These are phyloP conservation scores for Carex arenaria DNA, from an alignment of 202 grass and related monocot genomes.

Conservation along the genomic window DNA sequence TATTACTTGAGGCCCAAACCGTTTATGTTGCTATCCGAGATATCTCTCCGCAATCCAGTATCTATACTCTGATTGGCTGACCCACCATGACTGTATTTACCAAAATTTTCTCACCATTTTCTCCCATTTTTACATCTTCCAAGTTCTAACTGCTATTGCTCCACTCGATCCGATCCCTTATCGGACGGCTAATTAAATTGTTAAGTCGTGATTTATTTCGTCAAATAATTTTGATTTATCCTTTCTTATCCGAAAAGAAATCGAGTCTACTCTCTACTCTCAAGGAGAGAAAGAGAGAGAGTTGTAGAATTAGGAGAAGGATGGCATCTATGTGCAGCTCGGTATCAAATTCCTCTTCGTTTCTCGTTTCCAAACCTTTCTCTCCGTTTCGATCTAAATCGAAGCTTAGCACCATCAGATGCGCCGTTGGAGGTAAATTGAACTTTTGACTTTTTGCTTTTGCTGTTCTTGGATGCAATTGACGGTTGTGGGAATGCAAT, in stretches of 20 bases:
- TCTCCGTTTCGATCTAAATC: constrained; percentile 30
- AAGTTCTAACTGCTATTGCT: background rate
- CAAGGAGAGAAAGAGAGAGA: background rate
- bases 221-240: background rate
- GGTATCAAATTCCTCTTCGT: constrained; percentile 53
- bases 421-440: constrained; percentile 67
- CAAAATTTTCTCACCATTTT: background rate
- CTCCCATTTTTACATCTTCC: background rate
- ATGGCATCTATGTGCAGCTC: constrained; percentile 68
- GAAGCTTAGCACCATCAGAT: constrained; percentile 38
- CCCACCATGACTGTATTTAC: background rate
- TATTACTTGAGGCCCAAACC: background rate
- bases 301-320: constrained; percentile 10
- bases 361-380: constrained; percentile 31
- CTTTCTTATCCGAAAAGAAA: constrained; percentile 15
- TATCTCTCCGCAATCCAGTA: background rate
- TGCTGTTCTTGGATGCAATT: background rate
- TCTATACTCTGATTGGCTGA: background rate
- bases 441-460: background rate
- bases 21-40: background rate
- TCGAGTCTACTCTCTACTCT: background rate
- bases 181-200: background rate
- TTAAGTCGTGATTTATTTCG: background rate
- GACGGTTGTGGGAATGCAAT: constrained; percentile 17
- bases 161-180: constrained; percentile 13